These are phyloP conservation scores for Pseudogymnoascus sp. DNA, from an alignment of 2,329 filamentous ascomycete species.

Conservation along the genomic window DNA sequence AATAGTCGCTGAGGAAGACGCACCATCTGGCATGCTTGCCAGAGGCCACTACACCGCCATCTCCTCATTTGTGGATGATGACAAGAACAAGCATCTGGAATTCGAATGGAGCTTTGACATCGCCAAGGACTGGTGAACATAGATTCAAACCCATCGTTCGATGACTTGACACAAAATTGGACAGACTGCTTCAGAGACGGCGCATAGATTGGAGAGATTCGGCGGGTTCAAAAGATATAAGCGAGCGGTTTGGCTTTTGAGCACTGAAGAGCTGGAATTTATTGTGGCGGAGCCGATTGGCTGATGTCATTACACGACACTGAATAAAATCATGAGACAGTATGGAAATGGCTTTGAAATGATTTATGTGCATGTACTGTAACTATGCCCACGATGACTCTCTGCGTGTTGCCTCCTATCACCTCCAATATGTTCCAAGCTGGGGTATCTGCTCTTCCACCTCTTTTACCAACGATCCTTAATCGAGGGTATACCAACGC, in stretches of 20 bases:
- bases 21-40: constrained; percentile 81
- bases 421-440: not conserved
- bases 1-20: constrained; percentile 84
- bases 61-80: constrained; percentile 91
- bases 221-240: not conserved
- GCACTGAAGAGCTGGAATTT: not conserved
- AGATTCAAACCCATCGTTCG: not conserved
- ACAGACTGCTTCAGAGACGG: not conserved
- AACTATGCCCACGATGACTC: not conserved
- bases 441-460: not conserved
- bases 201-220: not conserved
- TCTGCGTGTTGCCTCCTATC: not conserved
- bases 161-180: not conserved
- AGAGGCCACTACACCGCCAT: constrained; percentile 84
- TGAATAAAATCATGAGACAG: not conserved
- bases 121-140: constrained; percentile 78
- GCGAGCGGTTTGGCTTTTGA: not conserved
- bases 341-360: not conserved
- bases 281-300: not conserved
- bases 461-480: not conserved
- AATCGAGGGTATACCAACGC: not conserved
- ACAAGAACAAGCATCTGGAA: constrained; percentile 78
- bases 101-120: constrained; percentile 98
- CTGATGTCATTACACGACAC: not conserved
- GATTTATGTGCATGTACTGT: constrained; percentile 1